Percentiles rank a stretch among this genome's conserved stretches.
Evolutionary conservation across 805 yeast genomes (phyloP).

Genomic region (Candida chauliodis): DNA sequence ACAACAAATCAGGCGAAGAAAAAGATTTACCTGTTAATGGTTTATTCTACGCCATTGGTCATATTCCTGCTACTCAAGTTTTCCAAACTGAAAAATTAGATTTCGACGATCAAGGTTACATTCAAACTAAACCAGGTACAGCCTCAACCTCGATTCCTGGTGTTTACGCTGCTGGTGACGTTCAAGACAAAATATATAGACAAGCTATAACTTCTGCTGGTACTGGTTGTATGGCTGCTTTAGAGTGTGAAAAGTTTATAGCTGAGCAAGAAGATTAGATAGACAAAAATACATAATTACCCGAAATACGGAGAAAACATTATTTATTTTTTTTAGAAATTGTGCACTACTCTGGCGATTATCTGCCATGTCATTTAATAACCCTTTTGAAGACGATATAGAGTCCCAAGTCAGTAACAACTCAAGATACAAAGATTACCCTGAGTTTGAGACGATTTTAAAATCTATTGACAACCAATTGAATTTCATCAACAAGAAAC

Average conservation of each 20-base stretch:
- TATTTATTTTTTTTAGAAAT: no score
- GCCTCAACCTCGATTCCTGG: conserved; percentile 83
- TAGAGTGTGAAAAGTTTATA: conserved; percentile 84
- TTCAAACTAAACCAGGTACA: conserved; percentile 86
- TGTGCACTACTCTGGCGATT: no score
- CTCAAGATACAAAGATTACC: conserved; percentile 35
- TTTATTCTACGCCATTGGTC: conserved; percentile 97
- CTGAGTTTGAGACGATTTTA: conserved; percentile 35
- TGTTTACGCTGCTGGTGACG: conserved; percentile 98
- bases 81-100: conserved; percentile 68
- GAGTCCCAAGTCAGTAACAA: conserved; percentile 20
- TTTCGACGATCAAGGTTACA: conserved; percentile 84
- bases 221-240: conserved; percentile 98
- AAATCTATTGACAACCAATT: conserved; percentile 30
- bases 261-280: conserved; percentile 44
- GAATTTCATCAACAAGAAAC: conserved; percentile 25
- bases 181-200: conserved; percentile 94
- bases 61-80: conserved; percentile 87
- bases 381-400: conserved; percentile 25
- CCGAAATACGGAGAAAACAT: not conserved
- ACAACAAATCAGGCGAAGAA: conserved; percentile 68
- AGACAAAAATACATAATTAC: not conserved
- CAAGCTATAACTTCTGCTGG: conserved; percentile 99
- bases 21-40: conserved; percentile 79
- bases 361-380: conserved; percentile 27